Percentiles rank a stretch among this genome's conserved stretches.
Conservation (phyloP, 768 basidiomycete species). For the Trametes sanguinea region DNA sequence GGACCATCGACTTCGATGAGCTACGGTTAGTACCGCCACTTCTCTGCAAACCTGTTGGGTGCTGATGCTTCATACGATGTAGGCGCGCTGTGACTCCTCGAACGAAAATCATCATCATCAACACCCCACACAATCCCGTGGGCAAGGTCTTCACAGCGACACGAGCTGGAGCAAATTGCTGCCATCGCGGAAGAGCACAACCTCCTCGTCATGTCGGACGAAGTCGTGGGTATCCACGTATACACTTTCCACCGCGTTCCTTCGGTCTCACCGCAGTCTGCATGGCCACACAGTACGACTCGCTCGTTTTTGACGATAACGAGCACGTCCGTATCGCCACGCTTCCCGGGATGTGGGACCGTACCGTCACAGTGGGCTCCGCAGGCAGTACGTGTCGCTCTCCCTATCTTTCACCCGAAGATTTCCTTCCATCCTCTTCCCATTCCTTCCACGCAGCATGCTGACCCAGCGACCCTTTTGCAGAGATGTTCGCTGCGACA, state of each 20-base stretch:
- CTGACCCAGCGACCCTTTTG: background rate
- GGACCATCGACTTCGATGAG: conserved; percentile 90
- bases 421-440: background rate
- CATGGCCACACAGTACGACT: conserved; percentile 71
- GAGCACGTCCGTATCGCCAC: conserved; percentile 92
- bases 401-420: background rate
- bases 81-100: conserved; percentile 84
- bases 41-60: background rate
- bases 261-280: background rate
- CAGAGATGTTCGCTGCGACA: conserved; percentile 95
- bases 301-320: conserved; percentile 83
- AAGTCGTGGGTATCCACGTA: conserved; percentile 52
- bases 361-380: conserved; percentile 95
- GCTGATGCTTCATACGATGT: background rate
- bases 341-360: conserved; percentile 98
- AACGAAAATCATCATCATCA: conserved; percentile 93
- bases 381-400: conserved; percentile 72
- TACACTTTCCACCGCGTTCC: background rate
- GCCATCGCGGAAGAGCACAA: conserved; percentile 89
- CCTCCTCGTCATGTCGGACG: conserved; percentile 90
- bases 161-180: conserved; percentile 85
- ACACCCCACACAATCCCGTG: conserved; percentile 98
- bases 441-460: no score
- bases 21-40: conserved; percentile 53
- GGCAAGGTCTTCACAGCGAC: conserved; percentile 91